A percentile compares a stretch with the other conserved stretches of the same genome.
phyloP scores from a whole-genome alignment of 768 basidiomycete genomes.

The Suillus tomentosus region DNA sequence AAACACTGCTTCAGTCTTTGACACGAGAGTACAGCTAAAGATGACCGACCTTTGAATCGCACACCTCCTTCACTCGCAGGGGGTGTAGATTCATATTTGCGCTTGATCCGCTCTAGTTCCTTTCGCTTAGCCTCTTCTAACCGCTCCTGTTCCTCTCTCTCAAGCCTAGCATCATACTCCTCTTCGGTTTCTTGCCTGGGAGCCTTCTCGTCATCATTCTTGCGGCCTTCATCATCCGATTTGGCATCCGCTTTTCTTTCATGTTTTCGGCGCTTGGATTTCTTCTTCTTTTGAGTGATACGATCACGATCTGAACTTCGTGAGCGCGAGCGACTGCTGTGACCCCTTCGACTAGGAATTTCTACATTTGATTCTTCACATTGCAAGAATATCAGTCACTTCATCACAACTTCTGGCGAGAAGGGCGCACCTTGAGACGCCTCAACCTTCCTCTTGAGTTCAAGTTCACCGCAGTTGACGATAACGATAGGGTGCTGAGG shows the following conservation, averaged over 20 bases:
- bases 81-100: slow-evolving; percentile 36
- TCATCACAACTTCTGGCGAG: neutral
- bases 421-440: slow-evolving; percentile 19
- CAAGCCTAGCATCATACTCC: slow-evolving; percentile 69
- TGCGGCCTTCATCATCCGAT: slow-evolving; percentile 15
- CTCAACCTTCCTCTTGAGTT: slow-evolving; percentile 47
- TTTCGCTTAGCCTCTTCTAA: slow-evolving; percentile 46
- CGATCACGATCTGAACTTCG: slow-evolving; percentile 29
- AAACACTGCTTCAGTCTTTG: neutral
- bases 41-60: slow-evolving; percentile 60
- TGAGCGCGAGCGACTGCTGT: slow-evolving; percentile 27
- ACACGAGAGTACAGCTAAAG: neutral
- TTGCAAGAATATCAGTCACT: neutral
- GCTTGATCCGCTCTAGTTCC: slow-evolving; percentile 53
- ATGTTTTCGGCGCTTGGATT: slow-evolving; percentile 23
- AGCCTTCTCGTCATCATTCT: slow-evolving; percentile 5
- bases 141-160: slow-evolving; percentile 66
- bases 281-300: slow-evolving; percentile 26
- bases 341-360: slow-evolving; percentile 24
- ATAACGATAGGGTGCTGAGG: slow-evolving; percentile 70
- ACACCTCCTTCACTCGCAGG: slow-evolving; percentile 46
- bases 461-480: slow-evolving; percentile 82
- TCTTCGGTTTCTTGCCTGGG: slow-evolving; percentile 61
- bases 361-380: slow-evolving; percentile 10
- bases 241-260: slow-evolving; percentile 9